Evolutionary conservation across 2,329 filamentous ascomycete species (phyloP), one percentile per base, ranked within the genome.

Genomic region (Dryadomyces quercus-mongolicae): DNA sequence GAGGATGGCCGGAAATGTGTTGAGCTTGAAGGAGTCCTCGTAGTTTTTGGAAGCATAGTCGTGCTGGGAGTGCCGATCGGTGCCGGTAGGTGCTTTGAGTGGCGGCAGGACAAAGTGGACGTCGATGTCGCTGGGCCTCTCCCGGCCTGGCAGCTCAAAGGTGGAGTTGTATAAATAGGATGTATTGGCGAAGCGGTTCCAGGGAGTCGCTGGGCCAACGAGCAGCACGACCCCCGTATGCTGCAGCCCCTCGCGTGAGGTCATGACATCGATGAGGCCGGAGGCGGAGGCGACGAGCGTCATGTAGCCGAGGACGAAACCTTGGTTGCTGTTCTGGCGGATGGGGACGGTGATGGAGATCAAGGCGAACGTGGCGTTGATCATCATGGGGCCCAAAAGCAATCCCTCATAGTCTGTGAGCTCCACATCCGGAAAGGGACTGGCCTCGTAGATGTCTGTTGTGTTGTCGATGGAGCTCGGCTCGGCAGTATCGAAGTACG

Each of bases 331-430:
- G 59, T 84, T 86, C 64, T 85, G 82, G 56, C 87, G 77, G 53
- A 96, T 81, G 0, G 90, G 88, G 16, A 92, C 70, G 0, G 90
- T 95, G 56, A 95, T 73, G 2, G 90, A 95, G 13, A 95, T 66
- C 12, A 96, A 71, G 21, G 87, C 86, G 59, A 85, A 86, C 0
- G 81, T 80, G 47, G 78, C 71, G 64, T 94, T 93, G 58, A 93
- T 68, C 22, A 79, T 73, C 55, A 88, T 73, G 0, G 90, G 90
- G 0, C 91, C 91, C 0, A 93, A 74, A 1, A 95, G 70, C n/a
- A 95, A 71, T 1, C 81, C 81, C 49, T 67, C 71, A 52, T 72
- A 71, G 52, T 68, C 70, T 57, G 71, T 74, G 40, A 81, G 71
- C n/a, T 67, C 68, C 54, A 79, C 71, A 25, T 67, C 73, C 1